Evolutionary conservation across 1,284 basidiomycete species (phyloP).

Genomic region (Ganoderma sinense): DNA sequence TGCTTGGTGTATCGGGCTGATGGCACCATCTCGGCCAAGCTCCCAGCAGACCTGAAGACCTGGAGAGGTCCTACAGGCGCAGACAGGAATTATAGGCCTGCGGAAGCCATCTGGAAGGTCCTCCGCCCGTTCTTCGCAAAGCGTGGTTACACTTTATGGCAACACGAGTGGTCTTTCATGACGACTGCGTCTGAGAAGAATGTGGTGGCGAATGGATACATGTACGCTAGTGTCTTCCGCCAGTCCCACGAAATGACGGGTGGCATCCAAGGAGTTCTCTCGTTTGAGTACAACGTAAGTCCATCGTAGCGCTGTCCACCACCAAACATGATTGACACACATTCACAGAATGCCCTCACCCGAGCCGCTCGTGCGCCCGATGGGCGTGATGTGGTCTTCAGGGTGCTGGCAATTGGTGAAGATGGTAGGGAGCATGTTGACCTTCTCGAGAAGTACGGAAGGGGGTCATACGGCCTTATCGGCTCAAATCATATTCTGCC

Average conservation of each 20-base stretch:
- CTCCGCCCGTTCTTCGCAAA: neutral
- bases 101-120: neutral
- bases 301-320: too few relatives aligned
- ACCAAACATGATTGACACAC: too few relatives aligned
- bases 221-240: neutral
- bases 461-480: constrained; percentile 5
- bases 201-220: neutral
- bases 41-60: neutral
- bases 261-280: too few relatives aligned
- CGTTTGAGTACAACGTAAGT: too few relatives aligned
- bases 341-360: constrained; percentile 1
- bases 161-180: too few relatives aligned
- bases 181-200: too few relatives aligned
- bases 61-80: too few relatives aligned
- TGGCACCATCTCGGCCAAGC: neutral
- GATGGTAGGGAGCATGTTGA: constrained; percentile 10
- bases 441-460: neutral
- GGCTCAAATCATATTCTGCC: constrained; percentile 20
- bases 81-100: neutral
- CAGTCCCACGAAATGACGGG: neutral
- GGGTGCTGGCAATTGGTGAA: constrained; percentile 1
- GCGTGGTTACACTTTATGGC: too few relatives aligned
- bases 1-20: too few relatives aligned
- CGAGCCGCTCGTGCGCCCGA: constrained; percentile 2
- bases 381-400: constrained; percentile 7